Conservation (phyloP, 1,139 yeast genomes). For the Protomyces lactucae-debilis region DNA sequence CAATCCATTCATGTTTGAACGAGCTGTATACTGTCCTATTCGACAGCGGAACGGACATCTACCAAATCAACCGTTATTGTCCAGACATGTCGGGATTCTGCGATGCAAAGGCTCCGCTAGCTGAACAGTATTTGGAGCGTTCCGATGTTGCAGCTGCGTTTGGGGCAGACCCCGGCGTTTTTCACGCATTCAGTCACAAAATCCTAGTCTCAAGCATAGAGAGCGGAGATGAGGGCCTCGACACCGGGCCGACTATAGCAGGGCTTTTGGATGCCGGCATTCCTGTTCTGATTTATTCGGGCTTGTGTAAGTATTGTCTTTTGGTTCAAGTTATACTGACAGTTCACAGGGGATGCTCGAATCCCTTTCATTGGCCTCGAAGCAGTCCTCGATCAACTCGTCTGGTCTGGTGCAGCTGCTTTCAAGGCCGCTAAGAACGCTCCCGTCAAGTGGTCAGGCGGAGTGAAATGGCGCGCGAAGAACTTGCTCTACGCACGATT, state of each 20-base stretch:
- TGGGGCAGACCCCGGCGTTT: too few relatives aligned
- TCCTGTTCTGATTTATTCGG: conserved; percentile 78
- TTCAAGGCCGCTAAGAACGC: conserved; percentile 38
- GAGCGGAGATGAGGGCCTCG: background rate
- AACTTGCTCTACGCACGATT: too few relatives aligned
- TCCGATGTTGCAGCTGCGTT: too few relatives aligned
- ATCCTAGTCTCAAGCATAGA: conserved; percentile 49
- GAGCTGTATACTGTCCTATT: conserved; percentile 72
- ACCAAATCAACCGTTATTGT: conserved; percentile 84
- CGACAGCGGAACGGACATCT: conserved; percentile 79
- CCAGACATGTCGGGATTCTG: conserved; percentile 69
- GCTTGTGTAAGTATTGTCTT: conserved; percentile 37
- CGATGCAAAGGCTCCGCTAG: too few relatives aligned
- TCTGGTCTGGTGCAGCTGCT: conserved; percentile 55
- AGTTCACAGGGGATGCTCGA: conserved; percentile 53
- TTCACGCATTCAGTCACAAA: conserved; percentile 56
- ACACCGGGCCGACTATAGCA: conserved; percentile 28
- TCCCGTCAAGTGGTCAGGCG: conserved; percentile 39
- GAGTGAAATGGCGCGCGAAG: too few relatives aligned
- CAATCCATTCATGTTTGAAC: conserved; percentile 82
- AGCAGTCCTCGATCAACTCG: conserved; percentile 58
- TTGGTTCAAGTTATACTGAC: too few relatives aligned
- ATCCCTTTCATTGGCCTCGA: conserved; percentile 72
- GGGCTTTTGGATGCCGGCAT: conserved; percentile 45
- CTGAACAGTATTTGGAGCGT: too few relatives aligned